Conservation (phyloP, 805 yeast genomes). For the Spathaspora boniae region DNA sequence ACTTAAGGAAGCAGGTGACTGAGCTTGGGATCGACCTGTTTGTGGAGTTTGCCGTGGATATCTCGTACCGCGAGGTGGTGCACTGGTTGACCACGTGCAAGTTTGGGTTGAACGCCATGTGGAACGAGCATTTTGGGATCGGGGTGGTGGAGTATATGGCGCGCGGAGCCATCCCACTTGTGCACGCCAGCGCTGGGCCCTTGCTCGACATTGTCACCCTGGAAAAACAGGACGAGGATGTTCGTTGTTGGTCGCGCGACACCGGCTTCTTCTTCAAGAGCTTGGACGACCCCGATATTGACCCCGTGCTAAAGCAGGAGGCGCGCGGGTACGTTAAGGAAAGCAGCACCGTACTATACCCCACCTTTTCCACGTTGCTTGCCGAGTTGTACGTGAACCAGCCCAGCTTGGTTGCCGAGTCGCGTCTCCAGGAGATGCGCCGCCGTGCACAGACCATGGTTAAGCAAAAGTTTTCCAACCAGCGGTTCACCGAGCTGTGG, state of each 20-base stretch:
- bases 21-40: slow-evolving; percentile 25
- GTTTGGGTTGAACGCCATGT: slow-evolving; percentile 92
- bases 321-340: slow-evolving; percentile 4
- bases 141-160: slow-evolving; percentile 92
- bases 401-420: slow-evolving; percentile 20
- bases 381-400: slow-evolving; percentile 36
- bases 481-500: slow-evolving; percentile 57
- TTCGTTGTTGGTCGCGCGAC: slow-evolving; percentile 32
- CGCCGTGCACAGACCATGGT: slow-evolving; percentile 44
- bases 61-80: slow-evolving; percentile 63
- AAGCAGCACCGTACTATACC: slow-evolving; percentile 30
- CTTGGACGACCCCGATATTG: slow-evolving; percentile 67
- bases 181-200: slow-evolving; percentile 97
- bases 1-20: slow-evolving; percentile 41
- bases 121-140: slow-evolving; percentile 99
- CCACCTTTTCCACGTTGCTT: slow-evolving; percentile 36
- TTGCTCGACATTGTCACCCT: slow-evolving; percentile 72
- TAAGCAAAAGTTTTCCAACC: slow-evolving; percentile 57
- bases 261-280: slow-evolving; percentile 82
- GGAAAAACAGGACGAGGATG: slow-evolving; percentile 7
- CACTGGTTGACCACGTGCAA: slow-evolving; percentile 51
- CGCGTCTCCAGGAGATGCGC: slow-evolving; percentile 40
- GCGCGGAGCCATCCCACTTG: slow-evolving; percentile 82
- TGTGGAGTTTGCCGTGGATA: slow-evolving; percentile 66
- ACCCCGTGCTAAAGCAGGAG: slow-evolving; percentile 5